These are phyloP conservation scores for Babesia bigemina DNA, from an alignment of 169 alveolate species.

Conservation along the genomic window DNA sequence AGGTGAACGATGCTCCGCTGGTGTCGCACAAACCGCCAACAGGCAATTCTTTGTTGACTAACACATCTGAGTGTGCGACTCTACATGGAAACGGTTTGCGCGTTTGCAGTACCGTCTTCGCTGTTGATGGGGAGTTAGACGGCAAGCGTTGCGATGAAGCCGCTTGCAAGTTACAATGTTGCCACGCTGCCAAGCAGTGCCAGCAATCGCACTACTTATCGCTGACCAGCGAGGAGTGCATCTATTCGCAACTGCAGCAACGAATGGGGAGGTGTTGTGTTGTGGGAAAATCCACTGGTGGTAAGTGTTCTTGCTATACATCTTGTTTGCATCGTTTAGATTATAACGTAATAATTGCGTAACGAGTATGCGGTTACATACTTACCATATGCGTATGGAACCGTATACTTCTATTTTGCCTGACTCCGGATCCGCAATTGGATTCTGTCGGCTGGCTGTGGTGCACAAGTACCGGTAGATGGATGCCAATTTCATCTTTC, in stretches of 20 bases:
- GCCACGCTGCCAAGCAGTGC: constrained; percentile 30
- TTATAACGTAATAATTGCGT: too few species aligned
- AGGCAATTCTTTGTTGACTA: not conserved
- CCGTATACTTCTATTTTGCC: too few species aligned
- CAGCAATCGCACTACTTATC: constrained; percentile 16
- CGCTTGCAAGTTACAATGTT: constrained; percentile 10
- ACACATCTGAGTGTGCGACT: not conserved
- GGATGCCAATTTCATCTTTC: too few species aligned
- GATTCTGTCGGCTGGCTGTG: too few species aligned
- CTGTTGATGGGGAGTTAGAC: not conserved
- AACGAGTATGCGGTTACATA: too few species aligned
- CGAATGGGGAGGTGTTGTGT: constrained; percentile 16
- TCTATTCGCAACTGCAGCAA: constrained; percentile 2
- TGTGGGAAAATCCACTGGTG: constrained; percentile 23
- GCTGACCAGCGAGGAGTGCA: constrained; percentile 30
- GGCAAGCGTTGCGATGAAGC: constrained; percentile 4
- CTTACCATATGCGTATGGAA: too few species aligned
- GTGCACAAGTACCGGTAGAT: too few species aligned
- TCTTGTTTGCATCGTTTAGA: not conserved
- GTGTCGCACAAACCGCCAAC: not conserved
- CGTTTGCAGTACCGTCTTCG: constrained; percentile 29
- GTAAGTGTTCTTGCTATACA: not conserved
- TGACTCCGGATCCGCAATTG: too few species aligned
- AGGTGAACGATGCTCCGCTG: not conserved
- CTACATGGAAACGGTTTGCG: constrained; percentile 13